Conservation (phyloP, 2,329 filamentous ascomycete species). For the Dendryphion nanum region DNA sequence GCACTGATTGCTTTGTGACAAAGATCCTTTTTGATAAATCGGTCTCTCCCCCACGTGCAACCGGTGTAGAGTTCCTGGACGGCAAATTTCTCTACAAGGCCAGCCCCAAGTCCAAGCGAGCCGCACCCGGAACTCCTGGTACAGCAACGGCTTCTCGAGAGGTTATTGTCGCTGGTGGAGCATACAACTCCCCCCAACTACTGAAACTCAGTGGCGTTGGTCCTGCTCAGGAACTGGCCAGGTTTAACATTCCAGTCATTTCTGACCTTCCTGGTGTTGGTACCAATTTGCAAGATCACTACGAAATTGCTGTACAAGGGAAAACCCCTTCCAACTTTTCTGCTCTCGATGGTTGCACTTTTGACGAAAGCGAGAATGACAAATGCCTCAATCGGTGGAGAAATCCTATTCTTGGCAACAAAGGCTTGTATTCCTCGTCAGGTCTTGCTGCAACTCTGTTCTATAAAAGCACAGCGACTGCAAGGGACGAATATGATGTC, state of each 20-base stretch:
- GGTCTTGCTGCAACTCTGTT: conserved; percentile 54
- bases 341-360: conserved; percentile 42
- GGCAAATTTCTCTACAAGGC: conserved; percentile 45
- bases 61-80: conserved; percentile 44
- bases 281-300: conserved; percentile 64
- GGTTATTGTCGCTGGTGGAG: conserved; percentile 44
- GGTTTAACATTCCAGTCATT: conserved; percentile 55
- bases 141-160: conserved; percentile 28
- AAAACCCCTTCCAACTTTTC: conserved; percentile 38
- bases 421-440: conserved; percentile 48
- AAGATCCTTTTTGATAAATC: conserved; percentile 66
- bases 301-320: conserved; percentile 51
- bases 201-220: conserved; percentile 66
- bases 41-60: conserved; percentile 52
- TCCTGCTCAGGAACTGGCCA: conserved; percentile 51
- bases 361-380: conserved; percentile 41
- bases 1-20: conserved; percentile 63
- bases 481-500: conserved; percentile 53
- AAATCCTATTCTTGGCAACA: conserved; percentile 42
- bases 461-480: conserved; percentile 41
- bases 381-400: conserved; percentile 48
- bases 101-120: conserved; percentile 33
- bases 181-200: conserved; percentile 64
- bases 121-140: conserved; percentile 37
- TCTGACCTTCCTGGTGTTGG: conserved; percentile 62